Percentiles rank a stretch among this genome's conserved stretches.
These are phyloP conservation scores for Komagataella pseudopastoris DNA, from an alignment of 805 yeast genomes.

Conservation along the genomic window DNA sequence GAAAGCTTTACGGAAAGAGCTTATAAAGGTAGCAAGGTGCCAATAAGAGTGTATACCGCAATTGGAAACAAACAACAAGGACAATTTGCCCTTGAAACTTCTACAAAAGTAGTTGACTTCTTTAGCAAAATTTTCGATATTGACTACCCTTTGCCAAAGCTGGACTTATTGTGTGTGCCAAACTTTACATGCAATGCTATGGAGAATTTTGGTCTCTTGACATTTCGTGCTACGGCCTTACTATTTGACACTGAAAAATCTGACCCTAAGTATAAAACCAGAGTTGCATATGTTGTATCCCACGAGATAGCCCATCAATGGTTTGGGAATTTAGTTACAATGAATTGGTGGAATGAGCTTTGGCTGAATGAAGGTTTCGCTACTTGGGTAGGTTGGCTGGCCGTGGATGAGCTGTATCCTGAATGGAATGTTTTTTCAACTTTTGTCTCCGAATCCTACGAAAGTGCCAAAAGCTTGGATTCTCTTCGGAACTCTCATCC, in stretches of 20 bases:
- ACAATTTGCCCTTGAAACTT: conserved; percentile 28
- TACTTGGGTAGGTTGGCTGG: conserved; percentile 68
- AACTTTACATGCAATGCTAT: conserved; percentile 76
- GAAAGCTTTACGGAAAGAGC: conserved; percentile 27
- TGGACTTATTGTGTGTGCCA: conserved; percentile 71
- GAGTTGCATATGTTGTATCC: conserved; percentile 70
- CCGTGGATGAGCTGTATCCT: conserved; percentile 59
- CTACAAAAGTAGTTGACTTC: conserved; percentile 36
- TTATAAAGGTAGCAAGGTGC: conserved; percentile 26
- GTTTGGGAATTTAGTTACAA: conserved; percentile 83
- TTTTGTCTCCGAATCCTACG: conserved; percentile 37
- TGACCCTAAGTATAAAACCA: conserved; percentile 41
- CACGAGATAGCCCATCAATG: conserved; percentile 88
- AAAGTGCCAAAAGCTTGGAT: conserved; percentile 38
- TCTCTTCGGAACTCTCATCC: conserved; percentile 61
- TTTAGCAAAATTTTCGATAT: conserved; percentile 33
- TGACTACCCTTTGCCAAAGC: conserved; percentile 67
- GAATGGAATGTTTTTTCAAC: conserved; percentile 68
- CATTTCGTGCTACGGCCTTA: conserved; percentile 47
- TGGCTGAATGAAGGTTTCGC: conserved; percentile 91
- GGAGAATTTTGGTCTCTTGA: conserved; percentile 85
- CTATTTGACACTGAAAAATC: conserved; percentile 33
- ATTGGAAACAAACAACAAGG: conserved; percentile 35
- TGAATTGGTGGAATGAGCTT: conserved; percentile 90
- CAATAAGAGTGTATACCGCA: conserved; percentile 39